Evolutionary conservation across 78 protist genomes (phyloP), one percentile per base, ranked within the genome.

Genomic region (Speleostelium caveatum): DNA sequence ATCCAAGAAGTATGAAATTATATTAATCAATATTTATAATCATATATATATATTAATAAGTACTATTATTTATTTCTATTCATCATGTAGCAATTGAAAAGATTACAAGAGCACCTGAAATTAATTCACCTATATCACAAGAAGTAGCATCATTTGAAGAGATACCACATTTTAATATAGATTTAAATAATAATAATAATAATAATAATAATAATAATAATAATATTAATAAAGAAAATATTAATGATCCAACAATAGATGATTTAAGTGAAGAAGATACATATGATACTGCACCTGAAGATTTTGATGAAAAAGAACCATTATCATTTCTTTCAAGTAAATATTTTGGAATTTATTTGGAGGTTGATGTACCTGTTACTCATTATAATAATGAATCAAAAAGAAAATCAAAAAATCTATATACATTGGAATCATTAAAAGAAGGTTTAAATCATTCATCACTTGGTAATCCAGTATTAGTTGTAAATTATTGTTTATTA

Each of bases 211-310:
- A 32, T 33, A 61, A 61, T 61, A 61, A 33, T 33, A 33, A 30
- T 14, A 60, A 60, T 1, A 60, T 8, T 61, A 14, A 32, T 32
- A 32, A 63, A 16, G 22, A 63, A 19, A 26, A 63, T 32, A 32
- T 19, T 63, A 63, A n/a, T 28, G 24, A 17, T n/a, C 21, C 30
- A 56, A 21, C 6, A 22, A 17, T 19, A 24, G 28, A 58, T 1
- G 53, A 69, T 80, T 63, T 58, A 8, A 26, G 32, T 16, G 90
- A 80, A 32, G 90, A 80, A 42, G 90, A 80, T 39, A 42, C 22
- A 1, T 80, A 68, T 39, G 79, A 80, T 12, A 80, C 90, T 33
- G 90, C 90, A 22, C 78, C 90, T 26, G 90, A 80, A n/a, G 90
- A 80, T 22, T 80, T 80, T 33, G 90, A 80, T 33, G 79, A 73